Evolutionary conservation across 2,329 filamentous ascomycete genomes (phyloP).

Genomic region (Pseudogymnoascus sp.): DNA sequence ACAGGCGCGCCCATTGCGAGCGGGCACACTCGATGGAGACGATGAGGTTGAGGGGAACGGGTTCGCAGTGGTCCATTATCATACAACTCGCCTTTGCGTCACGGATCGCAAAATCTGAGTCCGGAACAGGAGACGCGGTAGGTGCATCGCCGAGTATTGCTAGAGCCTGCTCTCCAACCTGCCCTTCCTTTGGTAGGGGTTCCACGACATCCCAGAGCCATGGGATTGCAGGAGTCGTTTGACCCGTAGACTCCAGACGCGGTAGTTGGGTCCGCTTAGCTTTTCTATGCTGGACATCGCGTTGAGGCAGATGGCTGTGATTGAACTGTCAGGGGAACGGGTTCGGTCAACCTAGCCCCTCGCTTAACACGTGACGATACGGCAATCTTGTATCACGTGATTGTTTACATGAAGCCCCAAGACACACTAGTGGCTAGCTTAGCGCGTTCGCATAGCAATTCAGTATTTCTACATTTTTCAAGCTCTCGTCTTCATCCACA

Average conservation of each 20-base stretch:
- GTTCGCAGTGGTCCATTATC: not conserved
- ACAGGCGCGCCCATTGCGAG: not conserved
- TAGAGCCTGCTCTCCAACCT: not conserved
- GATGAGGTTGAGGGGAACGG: not conserved
- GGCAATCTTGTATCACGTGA: no score
- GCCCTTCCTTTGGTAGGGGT: not conserved
- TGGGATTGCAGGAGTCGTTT: constrained; percentile 1
- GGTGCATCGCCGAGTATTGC: not conserved
- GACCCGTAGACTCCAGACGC: not conserved
- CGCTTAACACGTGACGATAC: no score
- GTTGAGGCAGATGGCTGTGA: not conserved
- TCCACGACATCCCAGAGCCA: constrained; percentile 1
- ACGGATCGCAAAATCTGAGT: not conserved
- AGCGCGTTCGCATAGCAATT: constrained; percentile 1
- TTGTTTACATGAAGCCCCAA: not conserved
- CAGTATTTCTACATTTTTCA: constrained; percentile 2
- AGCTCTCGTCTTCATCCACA: not conserved
- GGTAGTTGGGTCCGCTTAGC: not conserved
- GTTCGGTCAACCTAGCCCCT: no score
- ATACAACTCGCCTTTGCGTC: not conserved
- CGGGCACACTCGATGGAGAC: not conserved
- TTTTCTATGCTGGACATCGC: not conserved
- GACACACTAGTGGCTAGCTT: not conserved
- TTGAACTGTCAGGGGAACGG: not conserved
- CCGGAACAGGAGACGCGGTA: not conserved